These are phyloP conservation scores for Macadamia integrifolia DNA, from an alignment of 164 flowering plant genomes.

Conservation along the genomic window DNA sequence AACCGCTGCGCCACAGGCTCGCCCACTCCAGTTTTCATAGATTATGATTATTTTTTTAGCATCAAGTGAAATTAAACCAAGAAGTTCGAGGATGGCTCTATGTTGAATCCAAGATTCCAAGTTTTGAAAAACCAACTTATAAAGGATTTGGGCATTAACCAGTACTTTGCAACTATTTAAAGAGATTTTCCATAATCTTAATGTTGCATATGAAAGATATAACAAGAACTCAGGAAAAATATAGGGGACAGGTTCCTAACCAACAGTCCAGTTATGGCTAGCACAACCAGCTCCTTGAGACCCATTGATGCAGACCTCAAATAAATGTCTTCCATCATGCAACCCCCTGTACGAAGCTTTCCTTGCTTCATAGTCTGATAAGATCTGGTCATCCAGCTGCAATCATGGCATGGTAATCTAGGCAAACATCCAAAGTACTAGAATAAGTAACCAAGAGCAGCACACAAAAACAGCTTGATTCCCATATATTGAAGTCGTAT, in stretches of 20 bases:
- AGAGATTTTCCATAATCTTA: not conserved
- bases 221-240: slow-evolving; percentile 2
- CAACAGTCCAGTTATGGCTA: slow-evolving; percentile 76
- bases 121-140: not conserved
- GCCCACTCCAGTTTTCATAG: too few relatives aligned
- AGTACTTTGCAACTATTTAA: not conserved
- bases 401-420: slow-evolving; percentile 7
- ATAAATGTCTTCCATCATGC: slow-evolving; percentile 69
- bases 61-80: not conserved
- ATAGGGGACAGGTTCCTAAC: slow-evolving; percentile 40
- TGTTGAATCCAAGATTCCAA: not conserved
- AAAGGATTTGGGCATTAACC: not conserved
- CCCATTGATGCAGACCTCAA: slow-evolving; percentile 69
- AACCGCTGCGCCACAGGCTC: too few relatives aligned
- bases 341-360: slow-evolving; percentile 42
- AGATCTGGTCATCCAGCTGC: slow-evolving; percentile 66
- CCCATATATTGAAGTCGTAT: not conserved
- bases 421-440: not conserved
- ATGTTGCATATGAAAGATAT: not conserved
- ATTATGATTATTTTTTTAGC: not conserved
- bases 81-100: not conserved
- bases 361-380: slow-evolving; percentile 43
- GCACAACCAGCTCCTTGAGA: slow-evolving; percentile 49
- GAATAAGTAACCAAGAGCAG: not conserved
- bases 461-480: not conserved